phyloP scores from a whole-genome alignment of 2,329 filamentous ascomycete species.

The Talaromyces sp. region DNA sequence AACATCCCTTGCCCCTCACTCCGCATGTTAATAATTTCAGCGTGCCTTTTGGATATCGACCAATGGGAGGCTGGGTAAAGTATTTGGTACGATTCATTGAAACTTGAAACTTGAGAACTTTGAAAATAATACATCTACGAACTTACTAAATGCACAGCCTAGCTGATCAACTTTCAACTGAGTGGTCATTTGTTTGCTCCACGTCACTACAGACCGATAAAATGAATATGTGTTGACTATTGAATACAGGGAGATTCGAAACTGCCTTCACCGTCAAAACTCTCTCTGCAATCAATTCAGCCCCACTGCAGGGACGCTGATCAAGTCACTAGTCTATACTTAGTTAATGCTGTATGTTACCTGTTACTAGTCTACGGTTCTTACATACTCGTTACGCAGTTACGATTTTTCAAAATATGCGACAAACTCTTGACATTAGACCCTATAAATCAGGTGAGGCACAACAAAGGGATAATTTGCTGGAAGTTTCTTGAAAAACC shows the following conservation, averaged over 20 bases:
- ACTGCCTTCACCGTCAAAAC: slow-evolving; percentile 20
- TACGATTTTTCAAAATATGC: slow-evolving; percentile 11
- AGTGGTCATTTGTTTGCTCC: too few relatives aligned
- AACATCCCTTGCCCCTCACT: too few relatives aligned
- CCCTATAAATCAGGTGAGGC: background rate
- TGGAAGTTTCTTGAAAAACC: background rate
- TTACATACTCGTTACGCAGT: slow-evolving; percentile 13
- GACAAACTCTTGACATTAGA: background rate
- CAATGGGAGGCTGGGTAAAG: too few relatives aligned
- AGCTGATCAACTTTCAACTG: too few relatives aligned
- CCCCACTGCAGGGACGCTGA: slow-evolving; percentile 5
- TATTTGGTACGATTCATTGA: too few relatives aligned
- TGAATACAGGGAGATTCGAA: slow-evolving; percentile 17
- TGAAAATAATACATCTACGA: too few relatives aligned
- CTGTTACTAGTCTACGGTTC: slow-evolving; percentile 21
- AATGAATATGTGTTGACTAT: too few relatives aligned
- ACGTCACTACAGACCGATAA: too few relatives aligned
- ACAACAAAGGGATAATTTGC: background rate
- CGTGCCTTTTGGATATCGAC: too few relatives aligned
- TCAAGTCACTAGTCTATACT: slow-evolving; percentile 11
- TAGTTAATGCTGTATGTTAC: slow-evolving; percentile 26
- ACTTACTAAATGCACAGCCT: too few relatives aligned
- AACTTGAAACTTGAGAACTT: too few relatives aligned
- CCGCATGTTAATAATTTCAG: too few relatives aligned
- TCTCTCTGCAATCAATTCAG: slow-evolving; percentile 22